Percentiles rank a stretch among this genome's conserved stretches.
Conservation (phyloP, 495 filamentous ascomycete species). For the Aspergillus nidulans region DNA sequence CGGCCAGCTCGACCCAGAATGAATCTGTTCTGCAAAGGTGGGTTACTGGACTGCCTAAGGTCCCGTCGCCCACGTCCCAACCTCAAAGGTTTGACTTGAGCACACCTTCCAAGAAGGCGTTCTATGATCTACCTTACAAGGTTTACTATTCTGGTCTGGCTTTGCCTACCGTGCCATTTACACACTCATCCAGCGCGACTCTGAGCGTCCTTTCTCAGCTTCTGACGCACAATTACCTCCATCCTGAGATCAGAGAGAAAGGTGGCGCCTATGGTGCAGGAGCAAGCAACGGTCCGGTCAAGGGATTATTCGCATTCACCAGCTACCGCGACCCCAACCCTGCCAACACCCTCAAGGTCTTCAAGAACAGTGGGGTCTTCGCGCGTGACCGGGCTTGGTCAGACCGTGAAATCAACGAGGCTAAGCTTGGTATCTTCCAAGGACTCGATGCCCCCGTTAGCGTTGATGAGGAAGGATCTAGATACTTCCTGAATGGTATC, state of each 20-base stretch:
- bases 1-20: slow-evolving; percentile 64
- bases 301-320: slow-evolving; percentile 89
- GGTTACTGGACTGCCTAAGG: slow-evolving; percentile 53
- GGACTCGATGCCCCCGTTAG: slow-evolving; percentile 86
- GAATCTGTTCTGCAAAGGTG: slow-evolving; percentile 69
- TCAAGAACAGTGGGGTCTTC: slow-evolving; percentile 77
- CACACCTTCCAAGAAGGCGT: slow-evolving; percentile 56
- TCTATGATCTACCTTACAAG: slow-evolving; percentile 94
- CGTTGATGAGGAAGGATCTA: slow-evolving; percentile 85
- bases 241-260: slow-evolving; percentile 97
- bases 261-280: slow-evolving; percentile 94
- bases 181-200: slow-evolving; percentile 64
- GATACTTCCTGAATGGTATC: slow-evolving; percentile 77
- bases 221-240: slow-evolving; percentile 93
- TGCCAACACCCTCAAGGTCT: slow-evolving; percentile 77
- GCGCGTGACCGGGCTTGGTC: slow-evolving; percentile 82
- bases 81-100: slow-evolving; percentile 30
- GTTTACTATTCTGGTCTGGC: slow-evolving; percentile 87
- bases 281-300: slow-evolving; percentile 72
- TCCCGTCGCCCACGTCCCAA: slow-evolving; percentile 31
- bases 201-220: slow-evolving; percentile 88
- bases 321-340: slow-evolving; percentile 98
- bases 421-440: slow-evolving; percentile 93
- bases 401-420: slow-evolving; percentile 85
- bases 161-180: slow-evolving; percentile 81